These are phyloP conservation scores for Karstenula rhodostoma DNA, from an alignment of 2,329 filamentous ascomycete genomes.

Conservation along the genomic window DNA sequence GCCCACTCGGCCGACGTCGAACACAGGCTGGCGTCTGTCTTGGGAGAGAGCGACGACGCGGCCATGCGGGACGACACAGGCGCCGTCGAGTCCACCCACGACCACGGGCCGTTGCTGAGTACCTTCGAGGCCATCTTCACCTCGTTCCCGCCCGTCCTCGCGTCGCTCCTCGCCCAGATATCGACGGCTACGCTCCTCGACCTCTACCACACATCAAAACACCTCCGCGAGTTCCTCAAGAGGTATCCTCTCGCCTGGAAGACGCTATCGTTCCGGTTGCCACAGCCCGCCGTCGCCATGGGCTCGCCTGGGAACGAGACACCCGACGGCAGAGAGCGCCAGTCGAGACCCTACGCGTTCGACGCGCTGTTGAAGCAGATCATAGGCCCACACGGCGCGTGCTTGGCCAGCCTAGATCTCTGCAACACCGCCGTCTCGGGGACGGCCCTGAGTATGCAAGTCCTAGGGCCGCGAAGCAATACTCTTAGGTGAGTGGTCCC, in stretches of 20 bases:
- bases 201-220: constrained; percentile 65
- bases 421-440: constrained; percentile 69
- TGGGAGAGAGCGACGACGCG: constrained; percentile 12
- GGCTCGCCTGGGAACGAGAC: constrained; percentile 51
- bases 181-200: constrained; percentile 65
- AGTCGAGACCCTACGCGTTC: constrained; percentile 65
- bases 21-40: constrained; percentile 14
- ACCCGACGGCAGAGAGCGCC: constrained; percentile 53
- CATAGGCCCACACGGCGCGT: constrained; percentile 64
- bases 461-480: constrained; percentile 62
- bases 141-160: constrained; percentile 65
- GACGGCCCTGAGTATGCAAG: constrained; percentile 62
- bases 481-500: constrained; percentile 53
- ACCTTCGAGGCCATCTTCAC: constrained; percentile 64
- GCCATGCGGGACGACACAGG: constrained; percentile 14
- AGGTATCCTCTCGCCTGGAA: constrained; percentile 68
- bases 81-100: constrained; percentile 6
- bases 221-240: constrained; percentile 63
- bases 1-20: constrained; percentile 30
- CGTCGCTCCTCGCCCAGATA: constrained; percentile 65
- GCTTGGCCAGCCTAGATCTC: constrained; percentile 65
- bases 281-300: constrained; percentile 48
- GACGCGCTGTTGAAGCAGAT: constrained; percentile 65
- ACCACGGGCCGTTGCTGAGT: constrained; percentile 33
- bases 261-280: constrained; percentile 66